A percentile compares a stretch with the other conserved stretches of the same genome.
Conservation (phyloP, 768 basidiomycete genomes). For the Amanita rubescens region DNA sequence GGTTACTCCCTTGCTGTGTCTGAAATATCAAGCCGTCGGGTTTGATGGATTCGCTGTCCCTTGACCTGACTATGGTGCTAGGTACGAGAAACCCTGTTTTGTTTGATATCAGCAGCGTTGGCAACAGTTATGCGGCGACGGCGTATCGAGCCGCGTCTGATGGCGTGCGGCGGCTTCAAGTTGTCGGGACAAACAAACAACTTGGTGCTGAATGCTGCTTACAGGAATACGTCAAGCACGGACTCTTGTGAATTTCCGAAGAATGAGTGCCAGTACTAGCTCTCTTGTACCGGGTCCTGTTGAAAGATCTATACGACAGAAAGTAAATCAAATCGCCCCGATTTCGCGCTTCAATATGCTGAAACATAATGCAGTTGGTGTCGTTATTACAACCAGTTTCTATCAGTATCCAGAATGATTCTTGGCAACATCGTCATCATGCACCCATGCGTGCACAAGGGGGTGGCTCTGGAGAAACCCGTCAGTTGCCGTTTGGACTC, state of each 20-base stretch:
- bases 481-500: constrained; percentile 38
- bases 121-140: background rate
- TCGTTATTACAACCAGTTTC: constrained; percentile 51
- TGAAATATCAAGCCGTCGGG: background rate
- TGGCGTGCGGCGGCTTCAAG: background rate
- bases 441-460: constrained; percentile 67
- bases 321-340: constrained; percentile 35
- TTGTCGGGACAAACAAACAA: background rate
- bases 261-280: constrained; percentile 4
- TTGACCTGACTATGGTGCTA: background rate
- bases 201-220: background rate
- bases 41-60: background rate
- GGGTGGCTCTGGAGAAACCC: constrained; percentile 70
- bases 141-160: no score
- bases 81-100: no score
- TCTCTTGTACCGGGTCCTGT: constrained; percentile 37
- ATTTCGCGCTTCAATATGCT: constrained; percentile 12
- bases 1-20: background rate
- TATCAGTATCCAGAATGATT: constrained; percentile 72
- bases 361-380: constrained; percentile 42
- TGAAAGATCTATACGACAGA: constrained; percentile 53
- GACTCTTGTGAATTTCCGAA: background rate
- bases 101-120: background rate
- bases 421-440: constrained; percentile 82
- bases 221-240: background rate